Evolutionary conservation across 1,284 basidiomycete genomes (phyloP), one percentile per base, ranked within the genome.

Genomic region (Ganoderma sinense): DNA sequence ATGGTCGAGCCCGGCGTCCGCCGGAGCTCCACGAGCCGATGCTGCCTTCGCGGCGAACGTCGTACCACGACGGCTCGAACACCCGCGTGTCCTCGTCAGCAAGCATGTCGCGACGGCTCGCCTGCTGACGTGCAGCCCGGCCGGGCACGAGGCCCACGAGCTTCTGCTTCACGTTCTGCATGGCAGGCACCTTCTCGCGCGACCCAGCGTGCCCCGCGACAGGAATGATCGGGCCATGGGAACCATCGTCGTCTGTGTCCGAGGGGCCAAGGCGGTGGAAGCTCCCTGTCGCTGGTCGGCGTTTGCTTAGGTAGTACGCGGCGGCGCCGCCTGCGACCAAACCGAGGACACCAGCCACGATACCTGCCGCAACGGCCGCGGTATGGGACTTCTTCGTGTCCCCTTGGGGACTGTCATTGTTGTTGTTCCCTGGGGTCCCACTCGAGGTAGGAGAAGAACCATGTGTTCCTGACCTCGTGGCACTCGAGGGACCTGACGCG

Each of bases 71-170:
- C 10, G 71, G 60, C 26, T 71, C 83, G 67, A 91, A 88, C 26
- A 87, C 85, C 16, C 84, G 82, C 1, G 86, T 84, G 75, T 94
- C 92, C 79, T 94, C 92, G 69, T 94, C 92, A 2, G 88, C 92
- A 43, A 94, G 85, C 88, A 94, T 94, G 76, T 94, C 92, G 39
- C 85, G 83, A 43, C 91, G 82, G 70, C 81, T 51, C 51, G 69
- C 76, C 43, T 65, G 73, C 69, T 43, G 41, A 64, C 71, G 61
- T 41, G 76, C 53, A 0, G 71, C 62, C n/a, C 70, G 64, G 14
- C 74, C 76, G n/a, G 78, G 73, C 4, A 80, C 76, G 39, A 79
- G 65, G n/a, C 69, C 70, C 13, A 74, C 73, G 23, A 81, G 73
- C 60, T 69, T 74, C 64, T 76, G 72, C 67, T 65, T 73, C 18